Conservation (phyloP, 768 basidiomycete species). For the Psilocybe azurescens region DNA sequence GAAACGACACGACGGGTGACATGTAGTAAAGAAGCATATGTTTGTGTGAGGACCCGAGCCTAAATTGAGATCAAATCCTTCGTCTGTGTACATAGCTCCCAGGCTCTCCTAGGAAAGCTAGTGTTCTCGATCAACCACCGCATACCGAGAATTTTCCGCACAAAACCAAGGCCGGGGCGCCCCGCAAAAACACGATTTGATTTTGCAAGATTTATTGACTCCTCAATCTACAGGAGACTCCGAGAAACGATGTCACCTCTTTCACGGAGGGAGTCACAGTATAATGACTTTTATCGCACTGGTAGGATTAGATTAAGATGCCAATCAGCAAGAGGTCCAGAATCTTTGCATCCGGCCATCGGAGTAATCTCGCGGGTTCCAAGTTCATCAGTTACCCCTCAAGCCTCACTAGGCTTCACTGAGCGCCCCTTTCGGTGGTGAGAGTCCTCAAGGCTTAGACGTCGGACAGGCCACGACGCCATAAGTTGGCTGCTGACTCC, state of each 20-base stretch:
- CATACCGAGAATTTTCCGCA: slow-evolving; percentile 11
- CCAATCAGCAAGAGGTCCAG: background rate
- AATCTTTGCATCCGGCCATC: background rate
- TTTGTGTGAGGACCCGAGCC: slow-evolving; percentile 4
- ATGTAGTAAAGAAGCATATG: slow-evolving; percentile 1
- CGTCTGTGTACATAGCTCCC: background rate
- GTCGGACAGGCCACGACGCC: background rate
- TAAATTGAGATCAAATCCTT: background rate
- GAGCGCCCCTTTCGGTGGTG: background rate
- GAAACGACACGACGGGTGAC: background rate
- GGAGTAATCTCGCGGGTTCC: background rate
- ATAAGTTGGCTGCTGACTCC: background rate
- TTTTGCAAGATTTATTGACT: background rate
- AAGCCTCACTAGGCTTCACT: background rate
- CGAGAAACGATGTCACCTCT: background rate
- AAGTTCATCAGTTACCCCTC: background rate
- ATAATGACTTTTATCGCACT: background rate
- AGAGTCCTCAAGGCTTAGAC: background rate
- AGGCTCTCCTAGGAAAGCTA: background rate
- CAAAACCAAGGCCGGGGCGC: background rate
- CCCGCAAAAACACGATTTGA: background rate
- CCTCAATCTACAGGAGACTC: too few species aligned
- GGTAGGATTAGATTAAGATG: background rate
- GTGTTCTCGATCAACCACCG: background rate
- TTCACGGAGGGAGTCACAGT: background rate